Evolutionary conservation across 2,329 filamentous ascomycete species (phyloP), one percentile per base, ranked within the genome.

Genomic region (Pseudocercospora crystallina): DNA sequence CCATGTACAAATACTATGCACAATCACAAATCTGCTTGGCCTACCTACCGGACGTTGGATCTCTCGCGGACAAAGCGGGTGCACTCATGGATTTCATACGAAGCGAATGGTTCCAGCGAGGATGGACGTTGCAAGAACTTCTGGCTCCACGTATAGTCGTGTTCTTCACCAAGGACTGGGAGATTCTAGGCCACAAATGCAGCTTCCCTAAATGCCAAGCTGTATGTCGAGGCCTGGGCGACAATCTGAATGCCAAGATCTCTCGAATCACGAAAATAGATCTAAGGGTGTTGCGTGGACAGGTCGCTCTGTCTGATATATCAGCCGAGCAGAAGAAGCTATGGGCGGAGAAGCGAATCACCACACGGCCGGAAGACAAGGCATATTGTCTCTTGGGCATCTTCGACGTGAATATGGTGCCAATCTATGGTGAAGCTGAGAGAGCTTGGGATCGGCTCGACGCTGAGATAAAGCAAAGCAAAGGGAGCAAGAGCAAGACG

Each of bases 331-430:
- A 54, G 31, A 53, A 44, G 32, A n/a, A 56, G 26, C 12, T 36
- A 17, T 56, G 47, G 54, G 44, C 49, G 37, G 51, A 51, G 8
- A 36, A 47, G 30, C 36, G 58, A 38, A 11, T 38, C 26, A 56
- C 54, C 8, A 33, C 47, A 61, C 42, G 58, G 59, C 46, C 49
- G 48, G 75, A 78, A 41, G 76, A 78, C 30, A 62, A 65, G 12
- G 73, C 72, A 0, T 78, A 78, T 38, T 75, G 65, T 4, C 60
- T 78, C 0, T 51, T 78, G 1, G 75, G 75, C 0, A 63, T 77
- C 0, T 76, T 78, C 17, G 64, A 64, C 1, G 64, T 78, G 11
- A 66, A 71, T 31, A 73, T 78, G 68, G 67, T 73, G 0, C 54
- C 75, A 1, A 43, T 76, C 0, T 78, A 77, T 44, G 74, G 74